These are phyloP conservation scores for Hypomontagnella submonticulosa DNA, from an alignment of 495 filamentous ascomycete genomes.

Conservation along the genomic window DNA sequence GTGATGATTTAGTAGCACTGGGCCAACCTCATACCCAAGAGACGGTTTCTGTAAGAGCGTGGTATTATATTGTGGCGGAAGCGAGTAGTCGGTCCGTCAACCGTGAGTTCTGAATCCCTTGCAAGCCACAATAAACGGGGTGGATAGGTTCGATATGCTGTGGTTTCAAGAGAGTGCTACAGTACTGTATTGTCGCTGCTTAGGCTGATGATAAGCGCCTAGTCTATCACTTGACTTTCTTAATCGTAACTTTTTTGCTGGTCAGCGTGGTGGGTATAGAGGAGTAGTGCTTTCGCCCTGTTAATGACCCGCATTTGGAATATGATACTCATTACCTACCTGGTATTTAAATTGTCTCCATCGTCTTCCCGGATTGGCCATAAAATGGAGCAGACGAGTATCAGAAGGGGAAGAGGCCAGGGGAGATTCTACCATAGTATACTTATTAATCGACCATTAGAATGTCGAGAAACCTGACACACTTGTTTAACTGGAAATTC, in stretches of 20 bases:
- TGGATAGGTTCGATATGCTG: too few relatives aligned
- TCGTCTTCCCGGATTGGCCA: conserved; percentile 7
- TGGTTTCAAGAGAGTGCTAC: too few relatives aligned
- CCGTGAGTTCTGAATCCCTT: too few relatives aligned
- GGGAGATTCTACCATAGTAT: conserved; percentile 23
- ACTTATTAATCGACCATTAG: conserved; percentile 26
- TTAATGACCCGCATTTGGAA: not conserved
- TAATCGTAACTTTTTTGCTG: too few relatives aligned
- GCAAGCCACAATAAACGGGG: too few relatives aligned
- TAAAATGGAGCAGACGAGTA: conserved; percentile 13
- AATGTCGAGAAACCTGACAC: conserved; percentile 6
- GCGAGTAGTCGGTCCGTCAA: too few relatives aligned
- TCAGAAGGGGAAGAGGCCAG: conserved; percentile 10
- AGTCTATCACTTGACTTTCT: too few relatives aligned
- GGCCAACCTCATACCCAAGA: too few relatives aligned
- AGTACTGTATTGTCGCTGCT: too few relatives aligned
- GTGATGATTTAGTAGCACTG: not conserved
- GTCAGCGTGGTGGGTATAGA: not conserved
- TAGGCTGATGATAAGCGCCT: too few relatives aligned
- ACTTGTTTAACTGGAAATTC: conserved; percentile 27
- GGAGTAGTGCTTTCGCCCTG: not conserved
- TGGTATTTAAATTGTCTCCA: not conserved
- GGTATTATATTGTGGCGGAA: too few relatives aligned
- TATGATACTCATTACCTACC: conserved; percentile 1
- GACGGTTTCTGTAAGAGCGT: too few relatives aligned